Percentiles rank a stretch among this genome's conserved stretches.
Evolutionary conservation across 306 rosid genomes (phyloP).

Genomic region (Castanospermum australe): DNA sequence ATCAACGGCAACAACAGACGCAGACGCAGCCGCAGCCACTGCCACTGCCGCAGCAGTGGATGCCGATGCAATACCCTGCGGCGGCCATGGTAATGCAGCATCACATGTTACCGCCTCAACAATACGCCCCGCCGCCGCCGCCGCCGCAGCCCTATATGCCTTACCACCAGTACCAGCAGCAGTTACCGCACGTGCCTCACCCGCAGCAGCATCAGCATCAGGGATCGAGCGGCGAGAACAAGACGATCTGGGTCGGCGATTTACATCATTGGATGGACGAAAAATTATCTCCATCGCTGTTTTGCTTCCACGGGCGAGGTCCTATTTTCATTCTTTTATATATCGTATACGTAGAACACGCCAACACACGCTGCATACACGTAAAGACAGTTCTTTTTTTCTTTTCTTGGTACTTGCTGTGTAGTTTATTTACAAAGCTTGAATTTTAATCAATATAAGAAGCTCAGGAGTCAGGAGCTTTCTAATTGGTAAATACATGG

Average conservation of each 20-base stretch:
- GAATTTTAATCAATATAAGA: neutral
- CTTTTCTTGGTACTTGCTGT: neutral
- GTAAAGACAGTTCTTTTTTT: neutral
- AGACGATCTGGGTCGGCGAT: slow-evolving; percentile 93
- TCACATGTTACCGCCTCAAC: slow-evolving; percentile 87
- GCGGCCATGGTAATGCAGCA: slow-evolving; percentile 97
- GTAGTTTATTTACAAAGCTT: neutral
- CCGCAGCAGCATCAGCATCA: slow-evolving; percentile 39
- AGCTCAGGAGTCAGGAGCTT: neutral
- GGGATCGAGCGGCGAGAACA: slow-evolving; percentile 75
- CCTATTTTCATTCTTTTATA: neutral
- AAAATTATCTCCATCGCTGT: slow-evolving; percentile 76
- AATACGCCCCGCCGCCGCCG: slow-evolving; percentile 58
- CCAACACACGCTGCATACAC: neutral
- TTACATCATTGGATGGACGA: slow-evolving; percentile 97
- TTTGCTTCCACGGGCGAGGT: slow-evolving; percentile 81
- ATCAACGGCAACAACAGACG: slow-evolving; percentile 27
- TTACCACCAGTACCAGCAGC: slow-evolving; percentile 69
- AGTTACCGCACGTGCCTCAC: slow-evolving; percentile 44
- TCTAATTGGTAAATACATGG: neutral
- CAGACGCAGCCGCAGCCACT: slow-evolving; percentile 31
- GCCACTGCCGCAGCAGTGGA: slow-evolving; percentile 55
- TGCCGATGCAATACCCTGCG: slow-evolving; percentile 86
- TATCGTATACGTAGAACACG: neutral
- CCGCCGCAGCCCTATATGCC: slow-evolving; percentile 64